Percentiles rank a stretch among this genome's conserved stretches.
These are phyloP conservation scores for Oenanthe sinensis DNA, from an alignment of 129 eudicot genomes.

Conservation along the genomic window DNA sequence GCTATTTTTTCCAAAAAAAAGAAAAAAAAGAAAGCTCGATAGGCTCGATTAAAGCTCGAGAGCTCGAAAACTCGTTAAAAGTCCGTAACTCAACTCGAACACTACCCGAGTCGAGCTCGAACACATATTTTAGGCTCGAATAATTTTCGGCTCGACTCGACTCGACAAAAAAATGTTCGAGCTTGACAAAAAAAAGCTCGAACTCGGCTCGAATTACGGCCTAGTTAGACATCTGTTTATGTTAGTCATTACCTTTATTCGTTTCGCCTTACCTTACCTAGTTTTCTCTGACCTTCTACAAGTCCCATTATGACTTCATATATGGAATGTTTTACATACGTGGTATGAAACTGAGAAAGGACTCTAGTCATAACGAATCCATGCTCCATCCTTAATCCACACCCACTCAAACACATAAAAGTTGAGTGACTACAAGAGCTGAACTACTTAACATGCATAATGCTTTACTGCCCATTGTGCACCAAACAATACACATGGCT, in stretches of 20 bases:
- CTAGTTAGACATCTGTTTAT: neutral
- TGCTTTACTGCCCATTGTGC: neutral
- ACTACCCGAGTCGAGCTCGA: too few species aligned
- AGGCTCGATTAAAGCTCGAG: too few species aligned
- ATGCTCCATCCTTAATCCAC: neutral
- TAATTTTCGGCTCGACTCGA: too few species aligned
- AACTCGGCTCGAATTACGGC: too few species aligned
- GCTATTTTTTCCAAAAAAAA: too few species aligned
- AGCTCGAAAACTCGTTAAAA: too few species aligned
- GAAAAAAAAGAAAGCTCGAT: too few species aligned
- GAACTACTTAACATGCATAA: constrained; percentile 3
- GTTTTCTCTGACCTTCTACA: neutral
- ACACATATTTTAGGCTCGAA: too few species aligned
- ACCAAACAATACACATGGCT: constrained; percentile 1
- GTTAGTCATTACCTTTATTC: neutral
- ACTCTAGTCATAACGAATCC: neutral
- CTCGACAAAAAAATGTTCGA: too few species aligned
- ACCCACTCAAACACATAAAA: neutral
- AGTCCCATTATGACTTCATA: neutral
- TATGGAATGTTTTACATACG: constrained; percentile 5
- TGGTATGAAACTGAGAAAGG: neutral
- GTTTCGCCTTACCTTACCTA: neutral
- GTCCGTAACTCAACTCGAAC: too few species aligned
- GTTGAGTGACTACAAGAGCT: neutral
- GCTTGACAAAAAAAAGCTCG: too few species aligned